Evolutionary conservation across 371 early-diverging fungal genomes (phyloP), one percentile per base, ranked within the genome.

Genomic region (Rhizomucor pusillus): DNA sequence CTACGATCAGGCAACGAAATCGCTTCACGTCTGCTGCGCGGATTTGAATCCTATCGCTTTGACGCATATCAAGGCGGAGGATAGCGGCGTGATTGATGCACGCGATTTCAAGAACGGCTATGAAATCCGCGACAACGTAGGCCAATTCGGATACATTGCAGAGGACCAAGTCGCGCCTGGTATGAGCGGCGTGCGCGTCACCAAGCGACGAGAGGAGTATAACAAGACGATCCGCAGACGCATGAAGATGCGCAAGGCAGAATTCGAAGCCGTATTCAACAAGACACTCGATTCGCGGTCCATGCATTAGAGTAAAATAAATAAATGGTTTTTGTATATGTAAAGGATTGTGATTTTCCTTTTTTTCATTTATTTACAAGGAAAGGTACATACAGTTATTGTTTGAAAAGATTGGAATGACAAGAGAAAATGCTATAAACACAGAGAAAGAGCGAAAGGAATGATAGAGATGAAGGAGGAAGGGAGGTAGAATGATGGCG

Each of bases 101-200:
- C 69, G 68, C 41, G 89, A 89, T 51, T 93, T 94, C 67, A 61
- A 63, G 12, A 90, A 90, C 60, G 93, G 93, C 2, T 90, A 93
- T 56, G 67, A 80, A 40, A 54, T 82, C 29, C 55, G 59, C 3
- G 62, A 65, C n/a, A 65, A 64, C 23, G 37, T 43, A 2, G 68
- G 63, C 7, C 65, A 69, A 18, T 70, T 82, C 52, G 59, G 57
- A 24, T 36, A 52, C 12, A n/a, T 60, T 37, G 18, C 14, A 2
- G 57, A 53, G 34, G 49, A 58, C 18, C 54, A 57, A 1, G 45
- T 63, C 5, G 10, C 39, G 6, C 46, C 54, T 12, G 65, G 57
- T 34, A 52, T 51, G 53, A 60, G 57, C 29, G 60, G 60, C 19
- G 60, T 59, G 11, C 48, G 57, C 9, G 52, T 57, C 10, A 54